phyloP scores from a whole-genome alignment of 2,329 filamentous ascomycete genomes.

The Talaromyces sp. region DNA sequence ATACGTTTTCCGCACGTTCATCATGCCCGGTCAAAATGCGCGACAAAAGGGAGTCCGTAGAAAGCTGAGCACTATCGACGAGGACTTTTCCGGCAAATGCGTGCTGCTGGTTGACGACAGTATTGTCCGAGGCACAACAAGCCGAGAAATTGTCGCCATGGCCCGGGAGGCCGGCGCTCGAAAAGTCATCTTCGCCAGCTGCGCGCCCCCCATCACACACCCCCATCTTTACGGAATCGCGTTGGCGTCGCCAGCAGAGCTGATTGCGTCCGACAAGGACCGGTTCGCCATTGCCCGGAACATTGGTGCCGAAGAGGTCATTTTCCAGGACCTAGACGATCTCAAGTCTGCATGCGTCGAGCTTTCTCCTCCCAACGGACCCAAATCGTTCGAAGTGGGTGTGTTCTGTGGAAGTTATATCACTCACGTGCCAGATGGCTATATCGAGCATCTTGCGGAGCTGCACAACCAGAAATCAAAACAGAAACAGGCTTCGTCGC shows the following conservation, averaged over 20 bases:
- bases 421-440: constrained; percentile 71
- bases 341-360: constrained; percentile 75
- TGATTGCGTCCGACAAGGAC: constrained; percentile 66
- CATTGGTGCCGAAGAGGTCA: constrained; percentile 71
- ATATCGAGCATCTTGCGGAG: constrained; percentile 62
- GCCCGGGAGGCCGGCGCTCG: constrained; percentile 76
- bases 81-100: constrained; percentile 75
- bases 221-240: constrained; percentile 67
- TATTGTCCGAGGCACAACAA: constrained; percentile 82
- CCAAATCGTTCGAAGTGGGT: constrained; percentile 75
- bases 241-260: constrained; percentile 60
- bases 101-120: constrained; percentile 86
- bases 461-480: constrained; percentile 8
- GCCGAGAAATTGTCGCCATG: constrained; percentile 75
- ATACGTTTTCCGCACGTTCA: constrained; percentile 84
- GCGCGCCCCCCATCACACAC: constrained; percentile 75
- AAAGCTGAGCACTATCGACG: constrained; percentile 81
- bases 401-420: constrained; percentile 88
- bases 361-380: constrained; percentile 53
- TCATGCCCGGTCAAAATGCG: constrained; percentile 75
- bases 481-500: not conserved
- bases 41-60: constrained; percentile 82
- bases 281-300: constrained; percentile 58
- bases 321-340: constrained; percentile 72
- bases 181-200: constrained; percentile 78